Conservation (phyloP, 345 rosid genomes). For the Salix purpurea region DNA sequence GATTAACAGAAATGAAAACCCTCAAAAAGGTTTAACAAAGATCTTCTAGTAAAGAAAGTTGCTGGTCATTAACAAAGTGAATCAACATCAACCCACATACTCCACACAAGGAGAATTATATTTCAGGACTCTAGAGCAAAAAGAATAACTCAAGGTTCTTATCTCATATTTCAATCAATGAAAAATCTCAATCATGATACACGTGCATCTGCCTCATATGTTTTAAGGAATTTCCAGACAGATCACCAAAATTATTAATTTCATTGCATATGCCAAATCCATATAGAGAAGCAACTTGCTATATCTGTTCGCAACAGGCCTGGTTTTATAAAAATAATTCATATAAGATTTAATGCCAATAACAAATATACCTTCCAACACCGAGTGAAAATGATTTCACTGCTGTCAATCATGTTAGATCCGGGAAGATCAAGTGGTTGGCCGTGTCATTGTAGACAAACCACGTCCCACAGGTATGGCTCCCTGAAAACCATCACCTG, state of each 20-base stretch:
- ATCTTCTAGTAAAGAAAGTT: background rate
- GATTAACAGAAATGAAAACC: background rate
- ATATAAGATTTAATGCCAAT: background rate
- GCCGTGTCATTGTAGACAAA: slow-evolving; percentile 82
- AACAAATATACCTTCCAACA: slow-evolving; percentile 7
- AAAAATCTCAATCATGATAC: background rate
- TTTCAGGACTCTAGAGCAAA: background rate
- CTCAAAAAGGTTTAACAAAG: background rate
- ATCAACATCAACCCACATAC: background rate
- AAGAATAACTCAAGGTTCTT: background rate
- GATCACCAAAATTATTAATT: background rate
- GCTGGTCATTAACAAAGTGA: background rate
- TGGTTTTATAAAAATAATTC: background rate
- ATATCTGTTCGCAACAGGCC: background rate
- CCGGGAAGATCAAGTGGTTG: slow-evolving; percentile 55
- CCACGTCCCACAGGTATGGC: slow-evolving; percentile 78
- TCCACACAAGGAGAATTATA: background rate
- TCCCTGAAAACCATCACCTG: slow-evolving; percentile 55
- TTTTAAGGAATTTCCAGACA: background rate
- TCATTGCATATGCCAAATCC: background rate
- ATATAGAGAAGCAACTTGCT: background rate
- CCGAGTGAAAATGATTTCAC: background rate
- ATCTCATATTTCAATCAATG: background rate
- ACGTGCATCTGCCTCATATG: background rate
- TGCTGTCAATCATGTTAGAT: background rate